Conservation (phyloP, 2,329 filamentous ascomycete genomes). For the Mollisiaceae sp. region DNA sequence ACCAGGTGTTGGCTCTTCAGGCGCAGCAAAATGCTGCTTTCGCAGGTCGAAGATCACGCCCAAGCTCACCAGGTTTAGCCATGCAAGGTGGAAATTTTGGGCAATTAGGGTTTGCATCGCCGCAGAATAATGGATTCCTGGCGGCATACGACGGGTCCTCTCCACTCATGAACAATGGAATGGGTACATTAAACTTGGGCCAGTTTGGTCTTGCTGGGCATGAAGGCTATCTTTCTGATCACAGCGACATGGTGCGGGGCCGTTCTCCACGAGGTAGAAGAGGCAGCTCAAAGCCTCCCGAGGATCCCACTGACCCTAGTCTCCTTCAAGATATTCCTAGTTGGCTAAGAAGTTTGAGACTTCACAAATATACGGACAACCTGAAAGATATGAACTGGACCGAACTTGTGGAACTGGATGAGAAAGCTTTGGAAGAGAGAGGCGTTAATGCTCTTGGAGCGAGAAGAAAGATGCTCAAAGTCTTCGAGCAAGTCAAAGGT, state of each 20-base stretch:
- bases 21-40: slow-evolving; percentile 64
- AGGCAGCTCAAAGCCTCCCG: slow-evolving; percentile 95
- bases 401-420: slow-evolving; percentile 88
- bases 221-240: slow-evolving; percentile 91
- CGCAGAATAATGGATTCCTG: slow-evolving; percentile 93
- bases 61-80: slow-evolving; percentile 85
- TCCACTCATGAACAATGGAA: slow-evolving; percentile 71
- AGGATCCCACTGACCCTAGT: slow-evolving; percentile 91
- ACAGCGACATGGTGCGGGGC: slow-evolving; percentile 88
- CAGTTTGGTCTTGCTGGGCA: slow-evolving; percentile 72
- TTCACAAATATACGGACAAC: slow-evolving; percentile 99
- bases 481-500: slow-evolving; percentile 95
- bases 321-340: slow-evolving; percentile 93
- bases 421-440: slow-evolving; percentile 88
- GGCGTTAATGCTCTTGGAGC: slow-evolving; percentile 96
- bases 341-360: slow-evolving; percentile 90
- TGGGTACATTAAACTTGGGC: slow-evolving; percentile 73
- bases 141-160: slow-evolving; percentile 82
- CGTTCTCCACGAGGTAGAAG: slow-evolving; percentile 90
- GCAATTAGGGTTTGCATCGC: slow-evolving; percentile 77
- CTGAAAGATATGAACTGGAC: slow-evolving; percentile 97
- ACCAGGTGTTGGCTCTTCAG: slow-evolving; percentile 84
- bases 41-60: slow-evolving; percentile 77
- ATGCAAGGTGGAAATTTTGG: slow-evolving; percentile 72
- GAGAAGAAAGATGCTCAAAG: slow-evolving; percentile 97